Evolutionary conservation across 164 flowering plant species (phyloP).

Genomic region (Malania oleifera): DNA sequence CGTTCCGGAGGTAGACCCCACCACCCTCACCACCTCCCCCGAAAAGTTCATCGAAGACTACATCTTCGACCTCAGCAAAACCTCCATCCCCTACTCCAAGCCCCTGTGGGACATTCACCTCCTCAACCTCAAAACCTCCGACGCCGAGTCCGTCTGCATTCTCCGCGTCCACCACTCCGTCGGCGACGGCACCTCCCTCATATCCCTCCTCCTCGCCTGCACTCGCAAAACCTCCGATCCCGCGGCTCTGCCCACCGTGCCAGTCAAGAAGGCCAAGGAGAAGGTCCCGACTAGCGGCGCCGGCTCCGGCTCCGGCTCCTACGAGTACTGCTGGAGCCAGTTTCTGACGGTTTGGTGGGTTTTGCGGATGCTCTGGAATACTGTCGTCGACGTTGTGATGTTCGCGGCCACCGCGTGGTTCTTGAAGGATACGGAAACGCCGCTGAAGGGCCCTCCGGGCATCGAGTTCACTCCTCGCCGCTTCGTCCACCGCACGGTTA

Average conservation of each 20-base stretch:
- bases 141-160: background rate
- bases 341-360: background rate
- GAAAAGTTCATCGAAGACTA: background rate
- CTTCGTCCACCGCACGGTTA: slow-evolving; percentile 1
- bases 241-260: background rate
- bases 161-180: background rate
- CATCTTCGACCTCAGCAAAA: background rate
- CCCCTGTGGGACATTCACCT: slow-evolving; percentile 4
- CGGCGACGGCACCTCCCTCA: slow-evolving; percentile 4
- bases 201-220: slow-evolving; percentile 3
- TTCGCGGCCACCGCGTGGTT: background rate
- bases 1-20: background rate
- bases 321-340: too few relatives aligned
- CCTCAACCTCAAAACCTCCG: background rate
- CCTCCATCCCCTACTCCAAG: background rate
- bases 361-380: background rate
- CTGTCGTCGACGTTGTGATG: background rate
- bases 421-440: background rate
- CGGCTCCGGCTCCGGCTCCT: too few relatives aligned
- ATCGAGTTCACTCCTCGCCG: background rate
- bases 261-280: background rate
- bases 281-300: too few relatives aligned
- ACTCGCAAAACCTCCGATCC: background rate
- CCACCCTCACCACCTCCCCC: background rate
- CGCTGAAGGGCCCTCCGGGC: background rate